Base-by-base conservation (phyloP, 2,329 filamentous ascomycete genomes). In the Curvularia lunata region DNA sequence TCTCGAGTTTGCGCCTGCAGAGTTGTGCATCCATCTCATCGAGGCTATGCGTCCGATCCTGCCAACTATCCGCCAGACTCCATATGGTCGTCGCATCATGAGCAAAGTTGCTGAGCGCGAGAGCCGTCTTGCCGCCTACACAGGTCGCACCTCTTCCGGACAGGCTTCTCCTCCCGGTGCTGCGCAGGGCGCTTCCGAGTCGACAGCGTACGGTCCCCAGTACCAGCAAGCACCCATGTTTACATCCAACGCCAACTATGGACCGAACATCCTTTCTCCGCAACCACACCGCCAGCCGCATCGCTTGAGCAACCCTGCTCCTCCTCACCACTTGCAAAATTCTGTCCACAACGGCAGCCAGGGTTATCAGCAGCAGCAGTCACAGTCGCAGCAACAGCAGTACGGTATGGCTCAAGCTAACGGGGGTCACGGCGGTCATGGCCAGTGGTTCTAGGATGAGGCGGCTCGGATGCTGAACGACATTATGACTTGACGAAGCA, bases 1-100 rank as follows among this genome's bases (percentile, higher is more conserved):
- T 27, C 70, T 78, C 52, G 75, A 77, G 68, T 76, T 75, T 52
- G 73, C 73, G 42, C 73, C 68, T 7, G 61, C 71, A 6, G 73
- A 74, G 12, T 45, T 74, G 40, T 74, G 70, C 48, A 18, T 72
- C 57, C 86, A 86, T 46, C 84, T 99, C 42, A 88, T 96, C 45
- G 92, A 98, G 60, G 84, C 85, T 34, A 92, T 98, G 69, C 91
- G 92, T 38, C 92, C 93, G 0, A 88, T 96, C 61, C 81, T 98
- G 38, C 90, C 91, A 3, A 83, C 86, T 41, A 96, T 98, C 63
- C 91, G 93, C 63, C 89, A 91, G 68, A 97, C 93, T 41, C 94
- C 95, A 4, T 95, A 98, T 75, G 95, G 95, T 52, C 93, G 95
- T 66, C 92, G 95, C 61, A 96, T 98, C 70, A 89, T 91, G 73